phyloP scores from a whole-genome alignment of 2,329 filamentous ascomycete genomes.

The Penicillium sp. region DNA sequence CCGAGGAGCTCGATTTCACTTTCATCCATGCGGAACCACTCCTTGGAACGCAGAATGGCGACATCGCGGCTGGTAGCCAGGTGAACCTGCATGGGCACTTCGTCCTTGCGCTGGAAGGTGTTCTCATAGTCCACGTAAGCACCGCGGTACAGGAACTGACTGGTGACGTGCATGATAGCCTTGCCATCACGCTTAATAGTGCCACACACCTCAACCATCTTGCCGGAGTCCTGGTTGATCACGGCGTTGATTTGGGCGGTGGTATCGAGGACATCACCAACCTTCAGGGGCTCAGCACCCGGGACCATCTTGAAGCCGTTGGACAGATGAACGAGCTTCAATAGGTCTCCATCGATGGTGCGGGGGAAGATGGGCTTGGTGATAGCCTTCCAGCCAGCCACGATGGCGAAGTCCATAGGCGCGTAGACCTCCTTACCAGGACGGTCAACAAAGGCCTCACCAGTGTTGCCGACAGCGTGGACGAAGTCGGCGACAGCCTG shows the following conservation, averaged over 20 bases:
- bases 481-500: slow-evolving; percentile 98
- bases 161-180: slow-evolving; percentile 97
- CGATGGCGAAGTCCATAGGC: slow-evolving; percentile 98
- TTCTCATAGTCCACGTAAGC: slow-evolving; percentile 92
- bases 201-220: slow-evolving; percentile 99
- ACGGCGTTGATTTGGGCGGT: slow-evolving; percentile 96
- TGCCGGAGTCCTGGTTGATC: slow-evolving; percentile 96
- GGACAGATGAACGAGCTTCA: slow-evolving; percentile 94
- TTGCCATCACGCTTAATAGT: slow-evolving; percentile 83
- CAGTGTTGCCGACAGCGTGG: slow-evolving; percentile 97
- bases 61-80: slow-evolving; percentile 86
- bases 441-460: slow-evolving; percentile 93
- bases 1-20: slow-evolving; percentile 83
- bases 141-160: slow-evolving; percentile 95
- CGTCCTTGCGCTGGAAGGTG: slow-evolving; percentile 96
- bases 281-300: slow-evolving; percentile 90
- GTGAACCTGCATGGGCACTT: slow-evolving; percentile 92
- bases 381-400: slow-evolving; percentile 98
- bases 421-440: slow-evolving; percentile 92
- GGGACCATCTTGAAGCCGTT: slow-evolving; percentile 99
- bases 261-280: slow-evolving; percentile 88
- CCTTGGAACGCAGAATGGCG: slow-evolving; percentile 90
- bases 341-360: slow-evolving; percentile 89
- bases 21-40: slow-evolving; percentile 92
- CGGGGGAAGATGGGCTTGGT: slow-evolving; percentile 99